A percentile compares a stretch with the other conserved stretches of the same genome.
Conservation (phyloP, 352 stramenopile genomes). For the Phytopythium aichiense region DNA sequence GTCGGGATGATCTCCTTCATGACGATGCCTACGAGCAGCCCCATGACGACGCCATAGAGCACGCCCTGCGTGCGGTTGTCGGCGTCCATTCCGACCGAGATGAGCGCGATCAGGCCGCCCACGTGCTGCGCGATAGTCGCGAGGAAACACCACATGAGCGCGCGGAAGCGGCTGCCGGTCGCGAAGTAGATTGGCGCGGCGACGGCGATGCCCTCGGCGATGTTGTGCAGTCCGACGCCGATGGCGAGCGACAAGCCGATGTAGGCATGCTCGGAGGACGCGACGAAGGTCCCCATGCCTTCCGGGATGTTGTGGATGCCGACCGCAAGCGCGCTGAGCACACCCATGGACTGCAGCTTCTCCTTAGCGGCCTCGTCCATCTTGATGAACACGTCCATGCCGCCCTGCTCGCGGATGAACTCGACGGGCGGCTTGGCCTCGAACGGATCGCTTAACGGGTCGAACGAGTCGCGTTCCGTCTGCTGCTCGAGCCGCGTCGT, state of each 20-base stretch:
- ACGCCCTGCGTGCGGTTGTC: conserved; percentile 69
- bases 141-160: conserved; percentile 92
- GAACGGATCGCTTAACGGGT: conserved; percentile 22
- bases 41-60: conserved; percentile 91
- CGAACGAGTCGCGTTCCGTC: conserved; percentile 20
- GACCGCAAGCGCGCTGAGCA: conserved; percentile 93
- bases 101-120: conserved; percentile 86
- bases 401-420: conserved; percentile 35
- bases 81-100: conserved; percentile 76
- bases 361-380: conserved; percentile 41
- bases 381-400: conserved; percentile 25
- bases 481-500: conserved; percentile 20
- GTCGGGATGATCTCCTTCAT: conserved; percentile 92
- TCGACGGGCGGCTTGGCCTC: conserved; percentile 50
- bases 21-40: conserved; percentile 93
- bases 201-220: conserved; percentile 95
- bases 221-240: conserved; percentile 95
- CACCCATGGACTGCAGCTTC: conserved; percentile 82
- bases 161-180: conserved; percentile 91
- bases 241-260: conserved; percentile 90
- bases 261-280: conserved; percentile 80
- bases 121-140: conserved; percentile 90
- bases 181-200: conserved; percentile 96
- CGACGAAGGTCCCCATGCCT: conserved; percentile 94
- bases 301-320: conserved; percentile 97